Base-by-base conservation (phyloP, 257 asterid species). In the Solanum clarkiae region DNA sequence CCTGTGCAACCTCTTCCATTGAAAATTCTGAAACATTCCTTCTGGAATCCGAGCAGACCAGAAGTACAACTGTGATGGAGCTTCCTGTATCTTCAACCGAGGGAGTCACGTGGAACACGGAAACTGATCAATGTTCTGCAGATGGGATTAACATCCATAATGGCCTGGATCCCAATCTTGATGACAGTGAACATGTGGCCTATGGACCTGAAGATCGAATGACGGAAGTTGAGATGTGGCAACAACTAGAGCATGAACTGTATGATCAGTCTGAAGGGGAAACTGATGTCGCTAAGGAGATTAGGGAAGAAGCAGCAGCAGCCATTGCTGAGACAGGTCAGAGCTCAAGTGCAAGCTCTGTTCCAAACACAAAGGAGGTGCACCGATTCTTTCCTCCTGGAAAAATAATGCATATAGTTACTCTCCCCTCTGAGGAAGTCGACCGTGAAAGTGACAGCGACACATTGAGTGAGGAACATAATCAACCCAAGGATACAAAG, bases 221-320 rank as follows among this genome's bases (percentile, higher is more conserved):
- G 97, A 94, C 95, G 1, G 99, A 97, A 88, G 97, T 92, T 13
- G 98, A 97, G 87, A 26, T 97, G 86, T 97, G 99, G 99, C 98
- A 97, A 74, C 97, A 95, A 87, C 91, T 97, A 51, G 99, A 97
- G 87, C 97, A 90, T 5, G 97, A 97, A 91, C 97, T 97, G n/a
- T 92, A 92, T 55, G 91, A 93, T 70, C 85, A 91, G 57, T 83
- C 55, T 8, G 94, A 89, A 3, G 51, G 86, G 1, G 96, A 90
- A 77, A 91, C 84, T 57, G 95, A 89, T 68, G 88, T 68, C 32
- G 95, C 91, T 6, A 87, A 91, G 86, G 99, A 93, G 86, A 92
- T 94, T 57, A 88, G 95, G 92, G 97, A 90, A 86, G 98, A 97
- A 88, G 99, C 92, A 93, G 98, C 60, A 29, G 98, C 93, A 2